Percentiles rank a stretch among this genome's conserved stretches.
These are phyloP conservation scores for Linum tenue DNA, from an alignment of 345 rosid species.

Conservation along the genomic window DNA sequence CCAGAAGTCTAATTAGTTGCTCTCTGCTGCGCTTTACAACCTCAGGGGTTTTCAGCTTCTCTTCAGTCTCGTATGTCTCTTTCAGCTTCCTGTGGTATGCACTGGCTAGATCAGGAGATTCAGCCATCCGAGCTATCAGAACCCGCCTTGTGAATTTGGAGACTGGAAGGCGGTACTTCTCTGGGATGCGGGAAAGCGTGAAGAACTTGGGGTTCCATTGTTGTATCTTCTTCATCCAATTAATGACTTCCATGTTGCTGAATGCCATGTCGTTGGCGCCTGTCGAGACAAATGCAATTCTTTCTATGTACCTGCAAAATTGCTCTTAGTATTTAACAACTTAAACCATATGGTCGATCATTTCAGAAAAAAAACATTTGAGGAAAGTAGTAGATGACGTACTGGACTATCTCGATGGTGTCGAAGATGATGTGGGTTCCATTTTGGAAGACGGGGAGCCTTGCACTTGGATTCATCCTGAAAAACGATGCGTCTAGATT, in stretches of 20 bases:
- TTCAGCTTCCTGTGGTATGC: conserved; percentile 73
- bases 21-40: conserved; percentile 43
- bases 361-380: neutral
- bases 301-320: conserved; percentile 57
- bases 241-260: conserved; percentile 40
- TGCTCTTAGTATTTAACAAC: conserved; percentile 4
- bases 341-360: neutral
- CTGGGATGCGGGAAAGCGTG: conserved; percentile 58
- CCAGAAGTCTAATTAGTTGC: conserved; percentile 49
- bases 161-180: conserved; percentile 38
- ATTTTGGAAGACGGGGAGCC: conserved; percentile 75
- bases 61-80: conserved; percentile 63
- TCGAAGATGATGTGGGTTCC: conserved; percentile 62
- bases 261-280: conserved; percentile 31
- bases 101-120: conserved; percentile 73
- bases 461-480: conserved; percentile 56
- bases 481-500: conserved; percentile 79
- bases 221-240: conserved; percentile 72
- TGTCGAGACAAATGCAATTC: conserved; percentile 58
- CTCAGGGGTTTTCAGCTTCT: conserved; percentile 47
- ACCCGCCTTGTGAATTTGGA: conserved; percentile 76
- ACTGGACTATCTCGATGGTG: conserved; percentile 75
- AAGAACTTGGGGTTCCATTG: conserved; percentile 68
- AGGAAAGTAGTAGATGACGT: conserved; percentile 23
- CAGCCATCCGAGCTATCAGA: conserved; percentile 72